Conservation (phyloP, 768 basidiomycete species). For the Melanogaster broomeanus region DNA sequence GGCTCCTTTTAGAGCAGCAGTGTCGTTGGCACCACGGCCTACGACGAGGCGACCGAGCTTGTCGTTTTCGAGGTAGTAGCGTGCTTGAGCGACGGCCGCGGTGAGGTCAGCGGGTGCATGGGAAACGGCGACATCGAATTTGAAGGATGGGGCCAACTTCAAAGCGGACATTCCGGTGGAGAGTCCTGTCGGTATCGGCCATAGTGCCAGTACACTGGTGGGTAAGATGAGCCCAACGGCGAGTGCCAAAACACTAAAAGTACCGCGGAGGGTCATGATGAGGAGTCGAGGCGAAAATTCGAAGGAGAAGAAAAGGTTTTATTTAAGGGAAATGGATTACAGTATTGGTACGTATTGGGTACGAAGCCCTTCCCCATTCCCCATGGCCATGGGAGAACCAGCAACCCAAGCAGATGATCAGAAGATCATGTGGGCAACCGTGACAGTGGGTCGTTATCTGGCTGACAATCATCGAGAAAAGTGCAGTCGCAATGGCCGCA, state of each 20-base stretch:
- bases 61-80: conserved; percentile 35
- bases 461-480: no score
- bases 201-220: conserved; percentile 17
- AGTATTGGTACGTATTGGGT: no score
- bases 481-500: no score
- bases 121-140: conserved; percentile 25
- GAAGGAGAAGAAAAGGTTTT: no score
- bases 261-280: conserved; percentile 5
- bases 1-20: conserved; percentile 26
- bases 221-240: conserved; percentile 4
- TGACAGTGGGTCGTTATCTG: no score
- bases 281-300: no score
- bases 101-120: conserved; percentile 35
- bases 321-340: no score
- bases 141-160: no score
- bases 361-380: no score
- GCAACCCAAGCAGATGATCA: no score
- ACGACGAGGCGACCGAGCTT: conserved; percentile 42
- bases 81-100: conserved; percentile 34
- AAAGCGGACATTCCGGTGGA: conserved; percentile 29
- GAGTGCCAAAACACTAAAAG: conserved; percentile 13
- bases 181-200: conserved; percentile 34
- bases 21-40: conserved; percentile 38
- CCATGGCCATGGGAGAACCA: no score
- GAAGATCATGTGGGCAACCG: no score